Evolutionary conservation across 257 asterid genomes (phyloP), one percentile per base, ranked within the genome.

Genomic region (Rauvolfia tetraphylla): DNA sequence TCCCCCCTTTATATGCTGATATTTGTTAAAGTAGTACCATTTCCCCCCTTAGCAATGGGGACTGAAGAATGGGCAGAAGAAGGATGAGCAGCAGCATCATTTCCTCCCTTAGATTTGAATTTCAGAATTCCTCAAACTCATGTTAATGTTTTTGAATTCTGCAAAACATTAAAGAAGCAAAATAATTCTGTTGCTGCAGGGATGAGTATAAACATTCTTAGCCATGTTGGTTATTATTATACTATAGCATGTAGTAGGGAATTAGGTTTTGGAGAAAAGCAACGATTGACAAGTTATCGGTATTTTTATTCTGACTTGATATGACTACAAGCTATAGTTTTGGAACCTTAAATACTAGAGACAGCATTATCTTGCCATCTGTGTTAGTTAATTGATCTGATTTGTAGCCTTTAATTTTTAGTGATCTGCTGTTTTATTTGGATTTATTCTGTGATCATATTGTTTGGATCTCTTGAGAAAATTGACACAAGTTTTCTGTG

Each of bases 401-500:
- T 34, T 0, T 2, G 61, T 54, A 33, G 62, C 63, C 33, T 61
- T 65, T 49, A 42, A 75, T 18, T 53, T 27, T 36, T 56, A 67
- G 23, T 53, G 3, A 68, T 18, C 18, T 68, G 15, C 38, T 39
- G 39, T 61, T 63, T 44, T 72, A 18, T 31, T 34, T 2, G 44
- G 29, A 3, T 31, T 39, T 44, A 22, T 65, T 14, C 18, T 25
- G 29, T 25, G 53, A 27, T 44, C 22, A 49, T 8, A 46, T 46
- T 11, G 51, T 46, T 13, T 3, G 14, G 10, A 46, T 5, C 5
- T 71, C 29, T 23, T 14, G 22, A 44, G 18, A 58, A n/a, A 18
- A 56, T 29, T 17, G 11, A 67, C 56, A n/a, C 29, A 29, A 49
- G 78, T 71, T 73, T 75, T 68, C 49, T 75, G 54, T 74, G 76